Evolutionary conservation across 331 rosid genomes (phyloP), one percentile per base, ranked within the genome.

Genomic region (Dryas integrifolia): DNA sequence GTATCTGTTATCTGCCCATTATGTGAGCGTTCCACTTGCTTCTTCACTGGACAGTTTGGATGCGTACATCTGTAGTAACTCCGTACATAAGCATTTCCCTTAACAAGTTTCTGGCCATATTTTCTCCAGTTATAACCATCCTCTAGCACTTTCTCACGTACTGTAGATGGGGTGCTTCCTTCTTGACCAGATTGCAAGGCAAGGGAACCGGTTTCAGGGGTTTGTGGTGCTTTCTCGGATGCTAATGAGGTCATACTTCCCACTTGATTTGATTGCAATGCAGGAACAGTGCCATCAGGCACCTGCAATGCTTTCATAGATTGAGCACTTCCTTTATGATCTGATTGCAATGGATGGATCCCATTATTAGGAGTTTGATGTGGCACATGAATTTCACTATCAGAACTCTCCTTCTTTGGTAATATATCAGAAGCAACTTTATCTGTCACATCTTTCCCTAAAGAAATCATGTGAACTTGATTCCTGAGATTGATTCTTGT

Each of bases 71-170:
- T 89, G 80, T 90, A 93, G 81, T 93, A 93, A 83, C 97, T 90
- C 79, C 98, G 69, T 69, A 83, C 84, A 75, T 82, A 93, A 47
- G 85, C 87, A 80, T 87, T 90, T 38, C 91, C 94, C 80, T 84
- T 93, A 13, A 93, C 96, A 56, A 72, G 72, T 80, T 93, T 93
- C 85, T 93, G 98, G 58, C 98, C 98, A 66, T 93, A 93, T 77
- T 93, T 93, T 68, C 98, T 77, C 98, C 98, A 92, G 82, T 90
- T 89, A 83, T 83, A 92, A 65, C 98, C 98, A 80, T 90, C 98
- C 57, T 85, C 84, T 21, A 88, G 74, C 24, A 84, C 87, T 79
- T 82, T 85, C 87, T 82, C 91, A 8, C 90, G 91, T 71, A 86
- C 64, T 70, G 78, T 71, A 56, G 92, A 67, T 44, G 89, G 76